Percentiles rank a stretch among this genome's conserved stretches.
These are phyloP conservation scores for Scytalidium sp. DNA, from an alignment of 2,329 filamentous ascomycete species.

Conservation along the genomic window DNA sequence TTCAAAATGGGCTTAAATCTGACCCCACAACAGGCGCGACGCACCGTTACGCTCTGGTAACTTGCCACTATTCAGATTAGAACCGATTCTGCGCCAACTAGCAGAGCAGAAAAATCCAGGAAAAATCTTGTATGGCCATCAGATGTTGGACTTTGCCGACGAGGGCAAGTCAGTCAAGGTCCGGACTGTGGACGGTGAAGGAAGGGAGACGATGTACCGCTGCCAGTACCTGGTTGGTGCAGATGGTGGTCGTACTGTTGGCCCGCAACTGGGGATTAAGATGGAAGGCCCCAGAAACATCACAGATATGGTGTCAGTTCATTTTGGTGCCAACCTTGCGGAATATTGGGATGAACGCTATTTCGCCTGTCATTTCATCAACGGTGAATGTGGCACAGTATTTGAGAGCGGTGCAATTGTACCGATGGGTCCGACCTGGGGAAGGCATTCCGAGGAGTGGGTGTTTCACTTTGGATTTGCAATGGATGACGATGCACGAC, in stretches of 20 bases:
- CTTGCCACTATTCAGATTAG: slow-evolving; percentile 12
- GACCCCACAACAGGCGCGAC: slow-evolving; percentile 3
- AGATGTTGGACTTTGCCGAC: slow-evolving; percentile 11
- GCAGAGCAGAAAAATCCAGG: slow-evolving; percentile 15
- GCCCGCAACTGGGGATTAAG: slow-evolving; percentile 12
- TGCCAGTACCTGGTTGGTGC: slow-evolving; percentile 15
- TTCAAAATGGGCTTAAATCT: no score
- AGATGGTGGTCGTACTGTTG: slow-evolving; percentile 14
- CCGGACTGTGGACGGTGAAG: slow-evolving; percentile 1
- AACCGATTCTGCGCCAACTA: slow-evolving; percentile 10
- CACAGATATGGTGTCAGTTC: slow-evolving; percentile 9
- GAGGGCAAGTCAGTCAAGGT: slow-evolving; percentile 10
- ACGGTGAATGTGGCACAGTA: slow-evolving; percentile 7
- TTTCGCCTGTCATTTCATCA: slow-evolving; percentile 13
- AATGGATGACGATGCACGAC: slow-evolving; percentile 7
- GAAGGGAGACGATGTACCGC: slow-evolving; percentile 5
- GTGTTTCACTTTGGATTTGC: slow-evolving; percentile 11
- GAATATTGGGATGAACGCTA: slow-evolving; percentile 19
- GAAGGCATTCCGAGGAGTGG: slow-evolving; percentile 17
- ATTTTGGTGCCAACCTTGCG: slow-evolving; percentile 22
- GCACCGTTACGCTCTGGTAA: slow-evolving; percentile 4
- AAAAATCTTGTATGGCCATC: slow-evolving; percentile 11
- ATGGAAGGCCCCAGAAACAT: slow-evolving; percentile 13
- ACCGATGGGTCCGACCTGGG: slow-evolving; percentile 20
- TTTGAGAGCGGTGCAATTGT: slow-evolving; percentile 15